phyloP scores from a whole-genome alignment of 106 monocot species.

The Iris macrosiphon region DNA sequence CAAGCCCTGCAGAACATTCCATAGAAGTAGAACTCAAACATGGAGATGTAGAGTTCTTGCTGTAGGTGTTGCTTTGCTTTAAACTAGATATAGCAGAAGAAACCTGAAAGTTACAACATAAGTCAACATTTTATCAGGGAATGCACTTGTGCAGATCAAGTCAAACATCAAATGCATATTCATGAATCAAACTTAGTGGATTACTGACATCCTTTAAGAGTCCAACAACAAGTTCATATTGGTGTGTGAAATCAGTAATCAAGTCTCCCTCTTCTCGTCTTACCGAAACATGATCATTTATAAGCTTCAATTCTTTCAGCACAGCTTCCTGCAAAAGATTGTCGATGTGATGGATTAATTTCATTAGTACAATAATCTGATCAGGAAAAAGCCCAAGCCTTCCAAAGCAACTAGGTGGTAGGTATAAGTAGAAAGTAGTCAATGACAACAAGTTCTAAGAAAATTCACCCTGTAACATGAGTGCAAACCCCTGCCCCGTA shows the following conservation, averaged over 20 bases:
- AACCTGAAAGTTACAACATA: slow-evolving; percentile 7
- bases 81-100: not conserved
- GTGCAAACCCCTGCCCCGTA: too few species aligned
- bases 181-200: not conserved
- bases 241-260: not conserved
- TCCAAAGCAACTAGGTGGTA: too few species aligned
- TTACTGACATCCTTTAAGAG: slow-evolving; percentile 1
- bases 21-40: not conserved
- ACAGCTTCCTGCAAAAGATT: slow-evolving; percentile 7
- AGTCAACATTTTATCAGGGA: not conserved
- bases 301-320: slow-evolving; percentile 2
- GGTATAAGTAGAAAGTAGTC: too few species aligned
- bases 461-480: not conserved
- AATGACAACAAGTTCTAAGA: too few species aligned
- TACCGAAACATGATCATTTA: slow-evolving; percentile 4
- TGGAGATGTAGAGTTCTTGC: not conserved
- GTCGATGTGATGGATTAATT: not conserved
- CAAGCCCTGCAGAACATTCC: not conserved
- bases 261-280: not conserved
- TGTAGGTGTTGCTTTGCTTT: slow-evolving; percentile 5
- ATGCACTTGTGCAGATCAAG: not conserved
- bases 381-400: too few species aligned
- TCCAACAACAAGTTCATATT: not conserved
- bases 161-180: not conserved
- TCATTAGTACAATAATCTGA: not conserved